Conservation (phyloP, 1,284 basidiomycete species). For the Melampsora larici-populina region DNA sequence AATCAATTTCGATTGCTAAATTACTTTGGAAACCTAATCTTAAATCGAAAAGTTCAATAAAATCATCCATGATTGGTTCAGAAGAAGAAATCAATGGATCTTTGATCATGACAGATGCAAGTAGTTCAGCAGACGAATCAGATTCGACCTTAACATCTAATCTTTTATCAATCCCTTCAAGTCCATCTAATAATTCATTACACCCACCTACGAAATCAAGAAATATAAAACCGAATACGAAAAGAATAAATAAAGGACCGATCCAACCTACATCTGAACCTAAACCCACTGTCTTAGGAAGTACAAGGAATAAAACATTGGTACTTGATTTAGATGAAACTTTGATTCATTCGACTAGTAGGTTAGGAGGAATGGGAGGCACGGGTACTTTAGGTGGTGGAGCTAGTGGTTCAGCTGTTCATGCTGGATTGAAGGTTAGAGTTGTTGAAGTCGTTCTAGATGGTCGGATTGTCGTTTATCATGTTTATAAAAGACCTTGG, state of each 20-base stretch:
- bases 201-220: neutral
- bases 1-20: too few species aligned
- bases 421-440: constrained; percentile 65
- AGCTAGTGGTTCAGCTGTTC: constrained; percentile 46
- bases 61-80: neutral
- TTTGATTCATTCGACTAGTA: constrained; percentile 89
- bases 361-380: constrained; percentile 54
- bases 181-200: neutral
- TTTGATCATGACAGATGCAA: neutral
- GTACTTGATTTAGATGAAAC: constrained; percentile 97
- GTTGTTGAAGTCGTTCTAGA: constrained; percentile 94
- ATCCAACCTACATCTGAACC: neutral
- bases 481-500: constrained; percentile 97
- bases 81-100: neutral
- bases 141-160: neutral
- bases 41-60: neutral
- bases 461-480: constrained; percentile 85
- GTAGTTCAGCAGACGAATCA: neutral
- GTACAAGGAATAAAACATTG: constrained; percentile 71
- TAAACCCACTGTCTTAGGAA: neutral
- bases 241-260: neutral
- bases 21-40: neutral
- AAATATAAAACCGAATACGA: neutral
- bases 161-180: neutral
- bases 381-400: constrained; percentile 9